These are phyloP conservation scores for Huntiella decipiens DNA, from an alignment of 2,329 filamentous ascomycete genomes.

Conservation along the genomic window DNA sequence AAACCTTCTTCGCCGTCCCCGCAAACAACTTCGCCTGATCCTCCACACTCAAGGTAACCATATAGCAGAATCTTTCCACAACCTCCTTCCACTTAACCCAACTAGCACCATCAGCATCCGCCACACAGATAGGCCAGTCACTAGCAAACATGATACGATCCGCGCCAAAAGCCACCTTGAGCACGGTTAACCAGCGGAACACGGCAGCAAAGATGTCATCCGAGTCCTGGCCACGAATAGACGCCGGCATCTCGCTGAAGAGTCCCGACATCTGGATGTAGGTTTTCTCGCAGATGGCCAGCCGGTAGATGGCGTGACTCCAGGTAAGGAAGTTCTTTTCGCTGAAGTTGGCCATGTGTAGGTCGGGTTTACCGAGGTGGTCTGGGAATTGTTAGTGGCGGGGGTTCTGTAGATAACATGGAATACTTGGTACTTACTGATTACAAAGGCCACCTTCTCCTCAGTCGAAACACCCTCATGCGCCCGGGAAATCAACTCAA, in stretches of 20 bases:
- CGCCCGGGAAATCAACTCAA: constrained; percentile 49
- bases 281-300: constrained; percentile 44
- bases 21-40: constrained; percentile 52
- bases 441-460: constrained; percentile 44
- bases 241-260: constrained; percentile 57
- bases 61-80: constrained; percentile 47
- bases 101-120: constrained; percentile 28
- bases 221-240: constrained; percentile 28
- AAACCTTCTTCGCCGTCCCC: constrained; percentile 53
- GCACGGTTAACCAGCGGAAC: constrained; percentile 50
- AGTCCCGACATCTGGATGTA: constrained; percentile 85
- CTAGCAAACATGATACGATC: constrained; percentile 71
- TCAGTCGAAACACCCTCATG: constrained; percentile 40
- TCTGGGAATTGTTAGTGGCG: constrained; percentile 29
- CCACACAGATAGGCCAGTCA: constrained; percentile 84
- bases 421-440: constrained; percentile 31
- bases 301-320: constrained; percentile 46
- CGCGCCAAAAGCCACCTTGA: constrained; percentile 55
- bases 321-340: constrained; percentile 47
- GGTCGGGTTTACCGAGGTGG: constrained; percentile 76
- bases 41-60: constrained; percentile 39
- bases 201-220: constrained; percentile 43
- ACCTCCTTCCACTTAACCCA: constrained; percentile 62
- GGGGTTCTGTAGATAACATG: not conserved
- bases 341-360: constrained; percentile 40